Base-by-base conservation (phyloP, 148 eudicot genomes). In the Pouteria glomerata region DNA sequence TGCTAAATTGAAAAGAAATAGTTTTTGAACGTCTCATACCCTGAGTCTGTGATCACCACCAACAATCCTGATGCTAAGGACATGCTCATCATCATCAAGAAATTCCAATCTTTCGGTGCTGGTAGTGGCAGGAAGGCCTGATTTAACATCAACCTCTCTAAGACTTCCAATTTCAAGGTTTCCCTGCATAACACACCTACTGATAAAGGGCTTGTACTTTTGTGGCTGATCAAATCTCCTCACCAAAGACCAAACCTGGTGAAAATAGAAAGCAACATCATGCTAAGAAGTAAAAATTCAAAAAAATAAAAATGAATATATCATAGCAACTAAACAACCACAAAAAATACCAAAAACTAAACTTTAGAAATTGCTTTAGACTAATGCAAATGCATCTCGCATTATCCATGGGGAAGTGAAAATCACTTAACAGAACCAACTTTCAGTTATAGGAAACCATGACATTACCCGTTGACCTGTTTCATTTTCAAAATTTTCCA, bases 151-250 rank as follows among this genome's bases (percentile, higher is more conserved):
- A n/a, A 83, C 84, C 75, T 84, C 84, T 76, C 87, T 75, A 27
- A 84, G 64, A 75, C 84, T 84, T n/a, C 84, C 87, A 53, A 84
- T 84, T 63, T 84, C 82, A 72, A 84, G 80, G 65, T 78, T 76
- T 65, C 87, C 87, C 63, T 45, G 74, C 60, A 68, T 79, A 21
- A 72, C 66, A 8, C 87, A 84, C 63, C 82, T 71, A 56, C 87
- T 84, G 57, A 84, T 72, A 41, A 84, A 84, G 3, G 87, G 87
- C 78, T 84, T 84, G 77, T 84, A 84, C 76, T 78, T 84, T 56
- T 84, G 87, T 13, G 87, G 87, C 51, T 84, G 82, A 81, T 84
- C 87, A 73, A 84, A 84, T 57, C 87, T 80, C 76, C 87, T 84
- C 75, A 84, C 87, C 60, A 84, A 59, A 39, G 87, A 84, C 87